Evolutionary conservation across 768 basidiomycete genomes (phyloP).

Genomic region (Tephrocybe sp.): DNA sequence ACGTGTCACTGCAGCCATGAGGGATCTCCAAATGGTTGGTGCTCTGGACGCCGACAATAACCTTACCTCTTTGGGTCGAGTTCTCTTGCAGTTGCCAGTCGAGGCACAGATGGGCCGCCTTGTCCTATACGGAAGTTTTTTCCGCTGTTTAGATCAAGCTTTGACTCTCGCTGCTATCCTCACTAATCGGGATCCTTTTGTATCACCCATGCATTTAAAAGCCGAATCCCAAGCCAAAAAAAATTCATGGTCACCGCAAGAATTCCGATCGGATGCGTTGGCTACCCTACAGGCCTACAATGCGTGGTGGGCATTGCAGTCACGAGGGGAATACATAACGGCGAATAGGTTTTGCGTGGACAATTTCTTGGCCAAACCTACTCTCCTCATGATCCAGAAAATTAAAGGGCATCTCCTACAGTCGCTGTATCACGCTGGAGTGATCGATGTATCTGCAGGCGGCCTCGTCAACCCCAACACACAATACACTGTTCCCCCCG

Average conservation of each 20-base stretch:
- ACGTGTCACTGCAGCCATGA: conserved; percentile 78
- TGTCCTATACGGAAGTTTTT: conserved; percentile 87
- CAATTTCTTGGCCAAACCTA: conserved; percentile 89
- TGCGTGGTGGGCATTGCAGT: conserved; percentile 74
- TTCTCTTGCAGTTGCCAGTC: conserved; percentile 85
- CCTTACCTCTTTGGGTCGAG: conserved; percentile 82
- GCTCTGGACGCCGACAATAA: conserved; percentile 75
- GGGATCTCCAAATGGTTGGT: conserved; percentile 78
- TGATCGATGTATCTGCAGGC: conserved; percentile 79
- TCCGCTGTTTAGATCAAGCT: conserved; percentile 86
- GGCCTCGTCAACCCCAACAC: conserved; percentile 38
- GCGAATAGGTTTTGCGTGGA: conserved; percentile 79
- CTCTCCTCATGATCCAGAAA: conserved; percentile 75
- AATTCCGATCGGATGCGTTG: conserved; percentile 84
- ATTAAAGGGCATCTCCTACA: conserved; percentile 76
- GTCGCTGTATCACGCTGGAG: conserved; percentile 74
- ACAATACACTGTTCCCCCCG: conserved; percentile 51
- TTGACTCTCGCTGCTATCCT: conserved; percentile 90
- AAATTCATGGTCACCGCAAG: conserved; percentile 70
- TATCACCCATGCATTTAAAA: conserved; percentile 77
- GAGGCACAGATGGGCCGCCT: conserved; percentile 89
- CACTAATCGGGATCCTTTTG: conserved; percentile 87
- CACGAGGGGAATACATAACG: conserved; percentile 54
- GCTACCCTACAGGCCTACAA: conserved; percentile 80
- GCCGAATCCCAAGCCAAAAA: conserved; percentile 68